phyloP scores from a whole-genome alignment of 2,329 filamentous ascomycete species.

The Camillea tinctor region DNA sequence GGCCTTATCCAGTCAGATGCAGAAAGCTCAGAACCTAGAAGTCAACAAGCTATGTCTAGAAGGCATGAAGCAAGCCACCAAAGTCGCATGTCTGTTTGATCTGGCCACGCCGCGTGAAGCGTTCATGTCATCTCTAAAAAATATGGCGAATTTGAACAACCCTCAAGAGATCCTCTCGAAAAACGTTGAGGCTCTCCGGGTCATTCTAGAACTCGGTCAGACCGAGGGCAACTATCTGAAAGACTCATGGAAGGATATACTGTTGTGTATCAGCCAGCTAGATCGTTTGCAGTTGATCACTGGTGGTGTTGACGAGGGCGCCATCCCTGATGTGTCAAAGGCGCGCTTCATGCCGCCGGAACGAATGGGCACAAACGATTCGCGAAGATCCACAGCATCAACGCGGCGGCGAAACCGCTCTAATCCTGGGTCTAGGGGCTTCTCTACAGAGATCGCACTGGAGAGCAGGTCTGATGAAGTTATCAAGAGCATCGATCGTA shows the following conservation, averaged over 20 bases:
- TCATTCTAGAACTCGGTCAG: constrained; percentile 86
- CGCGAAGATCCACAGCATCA: constrained; percentile 67
- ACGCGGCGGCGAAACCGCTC: constrained; percentile 51
- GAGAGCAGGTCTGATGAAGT: constrained; percentile 93
- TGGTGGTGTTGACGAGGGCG: constrained; percentile 88
- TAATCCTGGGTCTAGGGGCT: constrained; percentile 60
- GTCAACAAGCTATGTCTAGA: constrained; percentile 92
- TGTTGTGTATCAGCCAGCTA: constrained; percentile 93
- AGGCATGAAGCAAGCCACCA: constrained; percentile 90
- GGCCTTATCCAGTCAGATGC: constrained; percentile 86
- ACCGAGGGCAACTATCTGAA: constrained; percentile 88
- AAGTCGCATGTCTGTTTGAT: constrained; percentile 90
- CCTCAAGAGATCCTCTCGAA: constrained; percentile 93
- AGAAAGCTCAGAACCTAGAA: constrained; percentile 89
- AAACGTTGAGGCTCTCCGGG: constrained; percentile 92
- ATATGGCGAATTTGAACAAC: constrained; percentile 95
- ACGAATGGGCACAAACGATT: constrained; percentile 52
- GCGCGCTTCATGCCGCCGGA: constrained; percentile 67
- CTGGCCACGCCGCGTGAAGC: constrained; percentile 90
- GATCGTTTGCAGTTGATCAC: constrained; percentile 94
- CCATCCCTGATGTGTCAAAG: constrained; percentile 87
- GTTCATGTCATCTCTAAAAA: constrained; percentile 88
- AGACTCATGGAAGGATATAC: constrained; percentile 90
- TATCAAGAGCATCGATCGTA: constrained; percentile 87
- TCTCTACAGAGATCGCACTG: constrained; percentile 78